A percentile compares a stretch with the other conserved stretches of the same genome.
These are phyloP conservation scores for Houttuynia cordata DNA, from an alignment of 164 flowering plant species.

Conservation along the genomic window DNA sequence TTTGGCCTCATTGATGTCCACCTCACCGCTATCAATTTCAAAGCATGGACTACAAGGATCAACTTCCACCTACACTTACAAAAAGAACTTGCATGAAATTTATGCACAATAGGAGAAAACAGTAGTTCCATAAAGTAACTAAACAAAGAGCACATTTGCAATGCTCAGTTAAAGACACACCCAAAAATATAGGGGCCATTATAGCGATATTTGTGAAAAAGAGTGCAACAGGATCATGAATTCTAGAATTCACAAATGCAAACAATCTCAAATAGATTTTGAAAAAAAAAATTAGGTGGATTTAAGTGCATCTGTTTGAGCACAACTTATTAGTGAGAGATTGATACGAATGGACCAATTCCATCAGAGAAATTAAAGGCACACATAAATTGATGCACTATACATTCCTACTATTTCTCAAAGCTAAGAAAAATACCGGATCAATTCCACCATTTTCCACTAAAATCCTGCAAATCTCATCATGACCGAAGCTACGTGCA, in stretches of 20 bases:
- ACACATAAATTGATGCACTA: background rate
- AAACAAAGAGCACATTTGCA: no score
- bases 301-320: no score
- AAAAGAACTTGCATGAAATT: background rate
- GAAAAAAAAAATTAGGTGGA: no score
- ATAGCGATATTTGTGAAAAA: no score
- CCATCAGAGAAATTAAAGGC: background rate
- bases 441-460: constrained; percentile 36
- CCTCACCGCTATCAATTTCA: constrained; percentile 36
- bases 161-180: no score
- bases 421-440: constrained; percentile 26
- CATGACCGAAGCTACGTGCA: constrained; percentile 35
- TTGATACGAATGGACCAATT: background rate
- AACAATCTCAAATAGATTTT: no score
- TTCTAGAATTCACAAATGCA: no score
- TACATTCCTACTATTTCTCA: background rate
- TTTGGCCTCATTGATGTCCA: constrained; percentile 33
- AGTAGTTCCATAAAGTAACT: background rate
- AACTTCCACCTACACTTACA: constrained; percentile 24
- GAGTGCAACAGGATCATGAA: no score
- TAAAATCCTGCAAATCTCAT: constrained; percentile 37
- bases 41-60: constrained; percentile 34
- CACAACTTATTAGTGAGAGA: no score
- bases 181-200: no score
- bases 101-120: background rate